phyloP scores from a whole-genome alignment of 805 yeast genomes.

The Lipomyces kockii region DNA sequence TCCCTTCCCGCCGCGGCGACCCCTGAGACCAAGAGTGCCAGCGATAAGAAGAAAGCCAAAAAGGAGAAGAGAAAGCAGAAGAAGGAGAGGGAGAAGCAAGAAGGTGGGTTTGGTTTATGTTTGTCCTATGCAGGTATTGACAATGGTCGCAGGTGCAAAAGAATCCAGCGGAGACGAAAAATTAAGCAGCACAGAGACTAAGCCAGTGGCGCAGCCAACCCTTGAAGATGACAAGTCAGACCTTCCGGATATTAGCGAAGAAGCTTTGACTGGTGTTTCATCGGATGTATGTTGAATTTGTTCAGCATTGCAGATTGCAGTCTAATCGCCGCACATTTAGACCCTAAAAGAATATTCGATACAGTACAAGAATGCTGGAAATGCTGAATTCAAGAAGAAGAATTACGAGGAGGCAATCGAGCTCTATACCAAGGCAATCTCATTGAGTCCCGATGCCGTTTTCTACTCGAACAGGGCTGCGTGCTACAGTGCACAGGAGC shows the following conservation, averaged over 20 bases:
- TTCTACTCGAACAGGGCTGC: constrained; percentile 96
- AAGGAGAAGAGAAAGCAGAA: constrained; percentile 32
- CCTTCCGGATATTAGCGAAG: constrained; percentile 26
- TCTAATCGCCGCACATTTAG: constrained; percentile 1
- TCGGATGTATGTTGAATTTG: constrained; percentile 14
- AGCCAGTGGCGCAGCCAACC: constrained; percentile 2
- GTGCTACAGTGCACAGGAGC: constrained; percentile 80
- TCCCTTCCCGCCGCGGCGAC: constrained; percentile 8
- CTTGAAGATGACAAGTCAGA: constrained; percentile 13
- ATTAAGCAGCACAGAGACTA: constrained; percentile 3
- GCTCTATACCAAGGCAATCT: constrained; percentile 77
- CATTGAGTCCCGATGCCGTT: constrained; percentile 74
- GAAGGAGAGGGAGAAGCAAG: constrained; percentile 27
- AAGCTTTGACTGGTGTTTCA: constrained; percentile 52
- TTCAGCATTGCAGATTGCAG: neutral
- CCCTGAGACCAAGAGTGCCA: constrained; percentile 13
- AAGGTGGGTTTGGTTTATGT: constrained; percentile 10
- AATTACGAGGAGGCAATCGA: constrained; percentile 76
- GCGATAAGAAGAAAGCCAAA: constrained; percentile 30
- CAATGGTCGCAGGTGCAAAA: constrained; percentile 1
- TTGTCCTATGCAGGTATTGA: neutral
- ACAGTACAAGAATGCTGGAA: constrained; percentile 88
- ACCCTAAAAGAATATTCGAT: constrained; percentile 59
- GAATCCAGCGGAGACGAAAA: neutral
- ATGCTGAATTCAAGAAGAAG: constrained; percentile 71